A percentile compares a stretch with the other conserved stretches of the same genome.
Evolutionary conservation across 257 asterid genomes (phyloP).

Genomic region (Przewalskia tangutica): DNA sequence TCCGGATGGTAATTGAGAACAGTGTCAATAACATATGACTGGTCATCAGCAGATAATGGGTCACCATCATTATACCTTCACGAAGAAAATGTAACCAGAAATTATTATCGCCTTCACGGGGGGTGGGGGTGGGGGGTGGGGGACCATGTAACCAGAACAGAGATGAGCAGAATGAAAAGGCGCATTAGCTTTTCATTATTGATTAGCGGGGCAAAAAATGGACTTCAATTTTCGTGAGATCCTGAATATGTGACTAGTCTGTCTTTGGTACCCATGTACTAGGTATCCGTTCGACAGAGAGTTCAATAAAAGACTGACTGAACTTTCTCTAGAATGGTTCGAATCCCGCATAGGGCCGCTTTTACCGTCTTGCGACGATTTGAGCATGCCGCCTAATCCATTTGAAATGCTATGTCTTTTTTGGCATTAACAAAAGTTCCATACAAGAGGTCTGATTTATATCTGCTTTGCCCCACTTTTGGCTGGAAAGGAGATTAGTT

Average conservation of each 20-base stretch:
- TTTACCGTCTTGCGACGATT: no score
- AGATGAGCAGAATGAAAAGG: neutral
- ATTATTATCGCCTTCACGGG: neutral
- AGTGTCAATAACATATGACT: conserved; percentile 53
- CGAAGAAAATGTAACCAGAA: conserved; percentile 4
- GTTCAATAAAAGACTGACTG: no score
- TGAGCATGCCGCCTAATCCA: no score
- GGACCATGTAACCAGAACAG: neutral
- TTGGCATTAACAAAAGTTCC: neutral
- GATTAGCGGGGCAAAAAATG: neutral
- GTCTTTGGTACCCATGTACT: no score
- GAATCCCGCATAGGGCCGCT: no score
- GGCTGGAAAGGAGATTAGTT: neutral
- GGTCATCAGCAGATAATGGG: conserved; percentile 72
- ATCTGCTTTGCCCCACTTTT: neutral
- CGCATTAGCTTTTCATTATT: neutral
- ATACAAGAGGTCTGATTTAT: neutral
- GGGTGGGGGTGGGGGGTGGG: neutral
- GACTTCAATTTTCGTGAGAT: neutral
- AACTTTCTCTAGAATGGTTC: no score
- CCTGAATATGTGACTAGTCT: neutral
- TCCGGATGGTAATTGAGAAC: conserved; percentile 83
- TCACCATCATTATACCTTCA: conserved; percentile 83
- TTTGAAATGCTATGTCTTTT: neutral
- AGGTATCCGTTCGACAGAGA: no score